These are phyloP conservation scores for Hypomontagnella monticulosa DNA, from an alignment of 495 filamentous ascomycete genomes.

Conservation along the genomic window DNA sequence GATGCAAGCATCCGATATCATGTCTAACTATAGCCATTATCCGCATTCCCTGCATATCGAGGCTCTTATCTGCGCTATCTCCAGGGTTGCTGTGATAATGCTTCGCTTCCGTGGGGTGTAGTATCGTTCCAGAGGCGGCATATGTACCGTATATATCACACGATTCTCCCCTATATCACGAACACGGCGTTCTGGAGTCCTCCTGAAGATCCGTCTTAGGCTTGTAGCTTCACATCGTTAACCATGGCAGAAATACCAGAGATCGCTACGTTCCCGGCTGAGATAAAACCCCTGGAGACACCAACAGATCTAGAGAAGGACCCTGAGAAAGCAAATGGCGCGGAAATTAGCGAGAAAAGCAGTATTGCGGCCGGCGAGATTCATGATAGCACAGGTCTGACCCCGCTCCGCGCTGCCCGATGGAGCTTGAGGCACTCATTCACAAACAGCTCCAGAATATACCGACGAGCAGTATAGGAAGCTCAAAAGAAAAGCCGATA, in stretches of 20 bases:
- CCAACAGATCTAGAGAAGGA: constrained; percentile 26
- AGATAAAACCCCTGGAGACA: constrained; percentile 17
- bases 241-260: constrained; percentile 25
- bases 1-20: background rate
- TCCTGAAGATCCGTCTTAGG: background rate
- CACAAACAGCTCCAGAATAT: constrained; percentile 27
- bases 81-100: background rate
- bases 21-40: constrained; percentile 8
- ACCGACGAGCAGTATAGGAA: constrained; percentile 46
- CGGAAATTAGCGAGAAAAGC: constrained; percentile 35
- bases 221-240: background rate
- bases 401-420: background rate
- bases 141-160: constrained; percentile 22
- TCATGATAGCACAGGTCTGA: constrained; percentile 31
- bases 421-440: background rate
- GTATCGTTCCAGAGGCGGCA: background rate
- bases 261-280: constrained; percentile 20
- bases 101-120: background rate
- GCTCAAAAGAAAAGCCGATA: constrained; percentile 44
- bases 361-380: constrained; percentile 31
- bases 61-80: constrained; percentile 28
- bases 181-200: background rate
- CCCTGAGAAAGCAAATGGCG: constrained; percentile 30
- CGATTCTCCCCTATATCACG: background rate
- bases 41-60: background rate